Evolutionary conservation across 2,329 filamentous ascomycete genomes (phyloP).

Genomic region (Chalaropsis thielavioides): DNA sequence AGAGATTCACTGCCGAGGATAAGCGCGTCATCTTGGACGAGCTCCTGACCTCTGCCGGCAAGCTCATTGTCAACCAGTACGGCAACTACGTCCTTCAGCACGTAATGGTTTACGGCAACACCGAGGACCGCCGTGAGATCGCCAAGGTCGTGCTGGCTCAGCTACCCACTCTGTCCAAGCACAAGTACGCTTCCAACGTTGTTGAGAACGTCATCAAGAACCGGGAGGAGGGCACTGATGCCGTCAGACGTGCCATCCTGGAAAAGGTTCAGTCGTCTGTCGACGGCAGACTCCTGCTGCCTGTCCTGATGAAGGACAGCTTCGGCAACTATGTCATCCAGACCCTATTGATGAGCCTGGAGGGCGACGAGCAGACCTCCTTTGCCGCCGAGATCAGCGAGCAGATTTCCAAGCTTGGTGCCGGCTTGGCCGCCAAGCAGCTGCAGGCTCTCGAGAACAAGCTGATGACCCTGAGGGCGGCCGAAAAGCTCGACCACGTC

Average conservation of each 20-base stretch:
- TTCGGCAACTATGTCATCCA: conserved; percentile 96
- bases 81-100: conserved; percentile 97
- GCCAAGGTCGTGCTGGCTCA: conserved; percentile 59
- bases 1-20: conserved; percentile 60
- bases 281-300: conserved; percentile 57
- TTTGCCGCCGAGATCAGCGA: conserved; percentile 51
- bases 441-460: conserved; percentile 26
- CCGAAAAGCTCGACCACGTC: conserved; percentile 34
- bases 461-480: conserved; percentile 17
- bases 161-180: conserved; percentile 65
- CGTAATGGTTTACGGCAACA: conserved; percentile 64
- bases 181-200: conserved; percentile 95
- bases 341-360: conserved; percentile 55
- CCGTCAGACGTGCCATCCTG: not conserved
- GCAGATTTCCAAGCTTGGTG: conserved; percentile 47
- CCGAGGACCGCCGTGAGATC: conserved; percentile 57
- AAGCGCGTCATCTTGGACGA: conserved; percentile 61
- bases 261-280: not conserved
- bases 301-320: conserved; percentile 71
- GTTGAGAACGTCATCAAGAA: conserved; percentile 81
- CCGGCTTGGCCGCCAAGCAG: conserved; percentile 51
- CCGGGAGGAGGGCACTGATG: not conserved
- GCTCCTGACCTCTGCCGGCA: conserved; percentile 55
- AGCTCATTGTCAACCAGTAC: conserved; percentile 71
- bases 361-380: conserved; percentile 42